Evolutionary conservation across 129 eudicot species (phyloP).

Genomic region (Flaveria robusta): DNA sequence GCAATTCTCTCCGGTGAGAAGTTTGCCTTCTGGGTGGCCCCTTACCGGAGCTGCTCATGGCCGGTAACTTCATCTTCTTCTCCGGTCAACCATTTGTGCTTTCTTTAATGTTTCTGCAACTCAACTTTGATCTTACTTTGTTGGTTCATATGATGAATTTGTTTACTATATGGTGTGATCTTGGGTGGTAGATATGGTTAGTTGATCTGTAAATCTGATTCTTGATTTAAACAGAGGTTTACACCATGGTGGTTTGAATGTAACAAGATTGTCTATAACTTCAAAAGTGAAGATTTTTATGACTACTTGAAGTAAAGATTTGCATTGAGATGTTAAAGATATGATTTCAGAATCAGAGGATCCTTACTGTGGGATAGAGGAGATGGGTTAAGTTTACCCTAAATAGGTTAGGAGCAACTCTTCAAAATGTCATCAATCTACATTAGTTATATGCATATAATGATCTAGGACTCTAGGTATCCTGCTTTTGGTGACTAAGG

Average conservation of each 20-base stretch:
- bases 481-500: background rate
- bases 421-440: background rate
- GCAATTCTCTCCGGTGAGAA: slow-evolving; percentile 80
- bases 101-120: background rate
- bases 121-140: slow-evolving; percentile 11
- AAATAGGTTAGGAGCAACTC: no score
- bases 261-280: background rate
- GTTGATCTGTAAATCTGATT: background rate
- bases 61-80: slow-evolving; percentile 45
- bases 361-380: background rate
- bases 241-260: no score
- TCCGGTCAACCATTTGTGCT: slow-evolving; percentile 14
- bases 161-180: background rate
- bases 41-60: slow-evolving; percentile 72
- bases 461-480: no score
- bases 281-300: background rate
- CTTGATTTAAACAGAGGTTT: background rate
- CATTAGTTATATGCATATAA: no score
- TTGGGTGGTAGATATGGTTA: background rate
- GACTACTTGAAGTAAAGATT: background rate
- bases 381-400: no score
- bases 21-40: slow-evolving; percentile 75
- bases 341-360: background rate
- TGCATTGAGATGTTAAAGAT: background rate
- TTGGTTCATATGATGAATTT: background rate